A percentile compares a stretch with the other conserved stretches of the same genome.
Evolutionary conservation across 805 yeast species (phyloP).

Genomic region (Candida schatavii): DNA sequence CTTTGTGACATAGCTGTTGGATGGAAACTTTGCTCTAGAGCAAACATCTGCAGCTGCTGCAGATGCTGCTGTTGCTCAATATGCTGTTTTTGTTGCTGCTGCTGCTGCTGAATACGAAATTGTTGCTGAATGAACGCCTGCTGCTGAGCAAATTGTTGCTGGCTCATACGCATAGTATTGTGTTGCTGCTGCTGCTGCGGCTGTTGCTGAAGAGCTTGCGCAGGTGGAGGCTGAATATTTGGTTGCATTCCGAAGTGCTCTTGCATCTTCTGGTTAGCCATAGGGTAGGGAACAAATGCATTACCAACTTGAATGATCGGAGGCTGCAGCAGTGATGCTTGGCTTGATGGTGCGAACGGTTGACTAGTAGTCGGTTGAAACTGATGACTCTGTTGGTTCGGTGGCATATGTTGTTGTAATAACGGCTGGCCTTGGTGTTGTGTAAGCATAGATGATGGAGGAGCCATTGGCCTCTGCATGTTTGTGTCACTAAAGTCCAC

Average conservation of each 20-base stretch:
- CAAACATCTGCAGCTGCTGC: constrained; percentile 6
- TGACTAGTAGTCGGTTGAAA: not conserved
- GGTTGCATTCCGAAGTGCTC: constrained; percentile 11
- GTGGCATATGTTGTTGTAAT: not conserved
- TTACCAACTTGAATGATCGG: constrained; percentile 12
- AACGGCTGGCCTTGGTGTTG: not conserved
- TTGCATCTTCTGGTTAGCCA: constrained; percentile 1
- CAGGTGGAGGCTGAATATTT: constrained; percentile 13
- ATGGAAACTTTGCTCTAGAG: not conserved
- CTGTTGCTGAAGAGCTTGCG: not conserved
- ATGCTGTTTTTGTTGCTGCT: constrained; percentile 10
- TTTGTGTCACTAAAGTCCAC: not conserved
- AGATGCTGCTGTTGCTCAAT: constrained; percentile 13
- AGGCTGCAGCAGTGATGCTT: constrained; percentile 5
- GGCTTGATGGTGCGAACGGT: too few relatives aligned
- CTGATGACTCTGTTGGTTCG: not conserved
- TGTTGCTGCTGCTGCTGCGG: not conserved
- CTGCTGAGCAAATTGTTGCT: not conserved
- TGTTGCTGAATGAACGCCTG: not conserved
- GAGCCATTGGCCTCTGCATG: constrained; percentile 2
- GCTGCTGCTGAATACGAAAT: constrained; percentile 17
- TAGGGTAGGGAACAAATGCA: constrained; percentile 9
- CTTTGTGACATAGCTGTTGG: constrained; percentile 1
- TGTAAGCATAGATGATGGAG: not conserved
- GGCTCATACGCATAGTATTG: not conserved